These are phyloP conservation scores for Poa pratensis DNA, from an alignment of 176 grass and related monocot species.

Conservation along the genomic window DNA sequence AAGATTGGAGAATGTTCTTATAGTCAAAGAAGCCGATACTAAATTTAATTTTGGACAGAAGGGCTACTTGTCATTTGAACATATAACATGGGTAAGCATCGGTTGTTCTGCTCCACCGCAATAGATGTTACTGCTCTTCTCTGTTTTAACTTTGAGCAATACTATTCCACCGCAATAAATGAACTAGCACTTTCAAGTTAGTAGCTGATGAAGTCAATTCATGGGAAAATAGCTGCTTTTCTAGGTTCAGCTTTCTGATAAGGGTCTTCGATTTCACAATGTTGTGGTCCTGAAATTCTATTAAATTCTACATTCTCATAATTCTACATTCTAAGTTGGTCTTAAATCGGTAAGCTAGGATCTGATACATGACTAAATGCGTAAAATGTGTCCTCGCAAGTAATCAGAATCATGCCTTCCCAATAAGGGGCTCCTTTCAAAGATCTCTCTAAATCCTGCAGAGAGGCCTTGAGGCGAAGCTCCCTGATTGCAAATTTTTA, in stretches of 20 bases:
- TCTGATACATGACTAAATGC: neutral
- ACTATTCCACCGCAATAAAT: no score
- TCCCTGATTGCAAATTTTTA: neutral
- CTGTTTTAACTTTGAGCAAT: slow-evolving; percentile 5
- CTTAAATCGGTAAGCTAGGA: neutral
- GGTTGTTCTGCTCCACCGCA: neutral
- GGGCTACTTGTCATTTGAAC: slow-evolving; percentile 89
- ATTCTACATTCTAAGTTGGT: neutral
- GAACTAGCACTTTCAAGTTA: neutral
- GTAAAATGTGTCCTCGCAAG: neutral
- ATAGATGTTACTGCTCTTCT: neutral
- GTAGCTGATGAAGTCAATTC: slow-evolving; percentile 1
- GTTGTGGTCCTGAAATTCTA: neutral
- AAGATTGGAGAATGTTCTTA: slow-evolving; percentile 98
- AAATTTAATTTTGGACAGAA: slow-evolving; percentile 91
- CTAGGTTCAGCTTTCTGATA: neutral
- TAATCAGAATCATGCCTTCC: neutral
- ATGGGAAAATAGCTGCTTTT: slow-evolving; percentile 8
- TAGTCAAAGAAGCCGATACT: slow-evolving; percentile 76
- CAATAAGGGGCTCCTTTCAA: neutral
- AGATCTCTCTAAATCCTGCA: neutral
- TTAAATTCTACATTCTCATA: slow-evolving; percentile 1
- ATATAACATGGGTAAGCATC: slow-evolving; percentile 95
- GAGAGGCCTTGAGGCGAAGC: neutral
- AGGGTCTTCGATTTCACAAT: neutral